Conservation (phyloP, 371 early-diverging fungal genomes). For the Apophysomyces ossiformis region DNA sequence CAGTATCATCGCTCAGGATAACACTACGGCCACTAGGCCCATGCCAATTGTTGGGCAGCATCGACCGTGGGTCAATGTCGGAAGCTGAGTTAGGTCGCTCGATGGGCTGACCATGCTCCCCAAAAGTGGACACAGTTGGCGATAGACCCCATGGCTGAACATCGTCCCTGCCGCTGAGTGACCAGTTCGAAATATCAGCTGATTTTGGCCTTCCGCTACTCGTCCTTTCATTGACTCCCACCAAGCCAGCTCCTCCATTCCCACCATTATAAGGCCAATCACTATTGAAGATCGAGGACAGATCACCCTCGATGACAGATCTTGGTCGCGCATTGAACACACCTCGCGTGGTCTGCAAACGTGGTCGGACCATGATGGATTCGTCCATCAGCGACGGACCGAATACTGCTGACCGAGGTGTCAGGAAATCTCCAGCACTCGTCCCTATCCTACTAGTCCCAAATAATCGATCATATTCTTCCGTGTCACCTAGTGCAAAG, state of each 20-base stretch:
- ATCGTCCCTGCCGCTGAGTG: conserved; percentile 9
- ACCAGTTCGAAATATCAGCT: conserved; percentile 56
- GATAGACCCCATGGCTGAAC: conserved; percentile 34
- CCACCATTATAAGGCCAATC: conserved; percentile 31
- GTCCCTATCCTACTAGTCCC: conserved; percentile 14
- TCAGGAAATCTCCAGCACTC: background rate
- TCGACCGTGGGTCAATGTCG: conserved; percentile 43
- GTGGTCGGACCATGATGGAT: conserved; percentile 12
- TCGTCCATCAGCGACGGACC: conserved; percentile 26
- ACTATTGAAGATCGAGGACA: conserved; percentile 48
- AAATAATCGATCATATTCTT: conserved; percentile 52
- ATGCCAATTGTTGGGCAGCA: conserved; percentile 16
- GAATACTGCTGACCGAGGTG: conserved; percentile 1
- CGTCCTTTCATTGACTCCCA: conserved; percentile 29
- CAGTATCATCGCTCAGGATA: conserved; percentile 36
- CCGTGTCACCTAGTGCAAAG: conserved; percentile 60
- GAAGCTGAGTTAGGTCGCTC: conserved; percentile 59
- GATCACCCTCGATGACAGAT: conserved; percentile 54
- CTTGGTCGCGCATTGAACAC: conserved; percentile 36
- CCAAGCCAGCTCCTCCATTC: conserved; percentile 16
- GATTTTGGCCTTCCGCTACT: conserved; percentile 61
- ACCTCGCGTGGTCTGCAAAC: conserved; percentile 2
- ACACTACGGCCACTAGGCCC: conserved; percentile 25
- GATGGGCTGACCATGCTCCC: conserved; percentile 42
- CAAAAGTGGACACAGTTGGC: conserved; percentile 42